A percentile compares a stretch with the other conserved stretches of the same genome.
phyloP scores from a whole-genome alignment of 2,329 filamentous ascomycete species.

The Fusarium anthophilum region DNA sequence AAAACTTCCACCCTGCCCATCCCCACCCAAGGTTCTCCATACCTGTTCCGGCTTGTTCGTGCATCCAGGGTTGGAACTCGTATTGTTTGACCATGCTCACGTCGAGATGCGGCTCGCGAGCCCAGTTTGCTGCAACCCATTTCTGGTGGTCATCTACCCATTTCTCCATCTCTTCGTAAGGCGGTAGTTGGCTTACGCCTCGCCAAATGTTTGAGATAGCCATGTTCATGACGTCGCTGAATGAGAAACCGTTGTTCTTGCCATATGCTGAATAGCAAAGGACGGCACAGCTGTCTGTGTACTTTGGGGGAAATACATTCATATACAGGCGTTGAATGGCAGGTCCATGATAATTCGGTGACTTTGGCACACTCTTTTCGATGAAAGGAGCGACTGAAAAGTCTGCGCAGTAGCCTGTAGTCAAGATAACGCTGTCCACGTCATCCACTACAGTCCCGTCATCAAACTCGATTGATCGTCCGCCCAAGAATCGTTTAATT shows the following conservation, averaged over 20 bases:
- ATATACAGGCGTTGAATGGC: conserved; percentile 8
- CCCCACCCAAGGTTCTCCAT: conserved; percentile 55
- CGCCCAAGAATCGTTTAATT: not conserved
- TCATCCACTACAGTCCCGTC: conserved; percentile 16
- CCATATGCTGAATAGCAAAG: conserved; percentile 26
- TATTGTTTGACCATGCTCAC: conserved; percentile 43
- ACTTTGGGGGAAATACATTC: conserved; percentile 21
- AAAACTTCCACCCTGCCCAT: conserved; percentile 53
- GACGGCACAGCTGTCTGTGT: conserved; percentile 15
- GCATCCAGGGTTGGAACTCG: conserved; percentile 48
- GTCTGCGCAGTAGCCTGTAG: conserved; percentile 2
- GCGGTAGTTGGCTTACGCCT: not conserved
- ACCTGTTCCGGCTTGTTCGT: conserved; percentile 53
- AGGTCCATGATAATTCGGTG: not conserved
- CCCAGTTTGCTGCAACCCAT: conserved; percentile 16
- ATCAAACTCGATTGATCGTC: conserved; percentile 20
- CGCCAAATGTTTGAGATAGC: conserved; percentile 24
- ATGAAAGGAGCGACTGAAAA: conserved; percentile 19
- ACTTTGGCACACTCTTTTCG: not conserved
- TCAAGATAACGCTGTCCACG: conserved; percentile 13
- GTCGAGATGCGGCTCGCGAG: conserved; percentile 1
- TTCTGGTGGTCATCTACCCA: conserved; percentile 21
- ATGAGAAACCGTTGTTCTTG: conserved; percentile 26
- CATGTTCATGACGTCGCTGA: conserved; percentile 32
- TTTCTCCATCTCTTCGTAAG: conserved; percentile 1